These are phyloP conservation scores for Cutaneotrichosporon spelunceum DNA, from an alignment of 1,284 basidiomycete species.

Conservation along the genomic window DNA sequence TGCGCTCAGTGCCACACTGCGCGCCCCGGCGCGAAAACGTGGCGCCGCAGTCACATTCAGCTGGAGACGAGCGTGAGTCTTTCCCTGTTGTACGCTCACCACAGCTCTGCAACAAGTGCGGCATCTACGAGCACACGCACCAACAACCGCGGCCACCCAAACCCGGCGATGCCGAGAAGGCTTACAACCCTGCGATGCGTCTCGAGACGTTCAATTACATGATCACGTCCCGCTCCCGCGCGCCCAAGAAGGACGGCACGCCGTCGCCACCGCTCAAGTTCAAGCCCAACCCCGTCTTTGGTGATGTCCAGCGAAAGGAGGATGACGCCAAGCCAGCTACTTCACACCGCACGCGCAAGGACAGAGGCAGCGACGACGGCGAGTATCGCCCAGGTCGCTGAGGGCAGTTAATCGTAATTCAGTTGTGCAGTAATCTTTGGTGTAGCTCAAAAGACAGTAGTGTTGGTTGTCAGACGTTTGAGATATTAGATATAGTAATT, in stretches of 20 bases:
- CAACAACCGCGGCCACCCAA: slow-evolving; percentile 3
- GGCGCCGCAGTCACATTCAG: slow-evolving; percentile 16
- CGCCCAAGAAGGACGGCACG: neutral
- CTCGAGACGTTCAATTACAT: slow-evolving; percentile 6
- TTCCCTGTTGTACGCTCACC: neutral
- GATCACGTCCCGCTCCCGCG: slow-evolving; percentile 4
- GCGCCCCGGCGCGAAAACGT: slow-evolving; percentile 18
- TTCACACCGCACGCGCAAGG: neutral
- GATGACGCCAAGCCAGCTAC: neutral
- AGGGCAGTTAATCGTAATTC: neutral
- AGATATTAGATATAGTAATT: neutral
- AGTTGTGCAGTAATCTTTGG: neutral
- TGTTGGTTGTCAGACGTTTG: neutral
- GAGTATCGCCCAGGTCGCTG: slow-evolving; percentile 1
- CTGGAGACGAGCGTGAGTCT: slow-evolving; percentile 13
- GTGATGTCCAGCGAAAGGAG: neutral
- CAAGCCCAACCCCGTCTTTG: slow-evolving; percentile 2
- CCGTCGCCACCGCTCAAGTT: neutral
- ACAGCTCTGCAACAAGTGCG: slow-evolving; percentile 24
- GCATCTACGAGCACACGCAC: slow-evolving; percentile 21
- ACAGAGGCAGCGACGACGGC: slow-evolving; percentile 1
- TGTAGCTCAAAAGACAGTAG: neutral
- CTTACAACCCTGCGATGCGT: neutral
- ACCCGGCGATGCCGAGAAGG: slow-evolving; percentile 5
- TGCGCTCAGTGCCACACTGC: slow-evolving; percentile 17